These are phyloP conservation scores for Aspergillus tubingensis DNA, from an alignment of 2,329 filamentous ascomycete species.

Conservation along the genomic window DNA sequence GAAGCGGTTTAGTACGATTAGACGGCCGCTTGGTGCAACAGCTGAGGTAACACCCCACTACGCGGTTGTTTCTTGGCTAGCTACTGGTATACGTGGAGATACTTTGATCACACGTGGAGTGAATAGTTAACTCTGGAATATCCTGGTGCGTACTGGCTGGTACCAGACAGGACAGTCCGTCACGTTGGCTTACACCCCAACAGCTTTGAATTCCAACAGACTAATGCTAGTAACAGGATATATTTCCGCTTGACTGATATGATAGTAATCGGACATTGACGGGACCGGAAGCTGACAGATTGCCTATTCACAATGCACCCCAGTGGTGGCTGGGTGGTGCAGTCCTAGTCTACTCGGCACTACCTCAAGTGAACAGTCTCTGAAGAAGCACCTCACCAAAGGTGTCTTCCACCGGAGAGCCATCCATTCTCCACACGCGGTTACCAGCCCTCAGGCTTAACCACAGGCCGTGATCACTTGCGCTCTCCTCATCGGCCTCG, in stretches of 20 bases:
- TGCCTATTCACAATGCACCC: background rate
- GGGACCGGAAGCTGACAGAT: background rate
- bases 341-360: background rate
- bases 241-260: background rate
- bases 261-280: background rate
- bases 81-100: background rate
- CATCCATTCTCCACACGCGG: conserved; percentile 71
- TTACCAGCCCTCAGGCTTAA: conserved; percentile 74
- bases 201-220: background rate
- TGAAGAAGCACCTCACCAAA: conserved; percentile 69
- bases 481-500: conserved; percentile 56
- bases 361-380: conserved; percentile 55
- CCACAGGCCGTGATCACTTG: conserved; percentile 77
- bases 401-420: conserved; percentile 65
- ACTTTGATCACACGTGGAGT: background rate
- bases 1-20: background rate
- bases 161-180: background rate
- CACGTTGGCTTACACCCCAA: background rate
- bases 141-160: background rate
- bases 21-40: background rate
- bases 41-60: background rate
- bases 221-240: background rate
- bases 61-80: background rate
- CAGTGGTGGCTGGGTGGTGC: background rate
- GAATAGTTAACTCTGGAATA: too few relatives aligned